Conservation (phyloP, 306 rosid species). For the Dryas drummondii region DNA sequence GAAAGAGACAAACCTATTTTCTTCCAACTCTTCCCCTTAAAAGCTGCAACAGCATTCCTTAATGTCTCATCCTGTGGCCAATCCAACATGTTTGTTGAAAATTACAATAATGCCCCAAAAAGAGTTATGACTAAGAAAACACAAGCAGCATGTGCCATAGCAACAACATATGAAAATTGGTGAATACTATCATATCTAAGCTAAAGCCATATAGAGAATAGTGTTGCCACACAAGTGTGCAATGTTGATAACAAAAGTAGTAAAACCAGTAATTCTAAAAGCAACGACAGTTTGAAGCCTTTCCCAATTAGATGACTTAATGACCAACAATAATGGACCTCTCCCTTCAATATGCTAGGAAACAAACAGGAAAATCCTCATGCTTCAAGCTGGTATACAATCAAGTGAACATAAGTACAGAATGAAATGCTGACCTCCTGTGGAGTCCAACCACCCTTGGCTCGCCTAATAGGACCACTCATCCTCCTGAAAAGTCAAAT, state of each 20-base stretch:
- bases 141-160: neutral
- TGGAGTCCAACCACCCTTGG: conserved; percentile 99
- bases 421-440: conserved; percentile 61
- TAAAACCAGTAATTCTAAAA: conserved; percentile 1
- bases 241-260: neutral
- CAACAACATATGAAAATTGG: neutral
- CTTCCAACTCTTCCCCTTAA: conserved; percentile 94
- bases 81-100: conserved; percentile 20
- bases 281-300: neutral
- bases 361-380: conserved; percentile 9
- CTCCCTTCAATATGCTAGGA: conserved; percentile 27
- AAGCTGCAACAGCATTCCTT: conserved; percentile 83
- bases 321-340: conserved; percentile 13
- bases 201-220: conserved; percentile 3
- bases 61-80: conserved; percentile 87
- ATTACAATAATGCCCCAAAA: neutral
- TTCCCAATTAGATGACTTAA: conserved; percentile 4
- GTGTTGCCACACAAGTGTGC: neutral
- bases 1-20: conserved; percentile 73
- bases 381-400: conserved; percentile 4
- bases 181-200: conserved; percentile 9
- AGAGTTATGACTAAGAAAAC: neutral
- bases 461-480: conserved; percentile 95
- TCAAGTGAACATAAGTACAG: neutral
- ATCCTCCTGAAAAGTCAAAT: conserved; percentile 63